phyloP scores from a whole-genome alignment of 164 flowering plant species.

The Tetracentron sinense region DNA sequence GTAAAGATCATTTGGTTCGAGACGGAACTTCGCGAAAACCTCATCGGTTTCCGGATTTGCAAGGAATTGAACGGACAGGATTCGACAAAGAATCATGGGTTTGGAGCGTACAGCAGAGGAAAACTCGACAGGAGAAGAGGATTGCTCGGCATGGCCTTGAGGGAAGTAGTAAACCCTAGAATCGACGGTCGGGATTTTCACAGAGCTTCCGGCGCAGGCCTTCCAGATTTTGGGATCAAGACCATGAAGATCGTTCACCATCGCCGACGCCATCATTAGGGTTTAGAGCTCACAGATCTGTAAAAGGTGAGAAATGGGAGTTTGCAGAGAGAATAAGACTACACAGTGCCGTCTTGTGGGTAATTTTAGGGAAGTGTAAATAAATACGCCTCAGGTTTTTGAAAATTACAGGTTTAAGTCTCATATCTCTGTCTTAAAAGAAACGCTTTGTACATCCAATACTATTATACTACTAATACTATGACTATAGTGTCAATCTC shows the following conservation, averaged over 20 bases:
- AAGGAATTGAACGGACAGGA: conserved; percentile 33
- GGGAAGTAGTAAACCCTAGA: conserved; percentile 81
- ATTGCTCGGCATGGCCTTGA: conserved; percentile 69
- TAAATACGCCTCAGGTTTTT: no score
- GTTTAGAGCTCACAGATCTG: no score
- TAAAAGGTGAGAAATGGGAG: no score
- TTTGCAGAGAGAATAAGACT: no score
- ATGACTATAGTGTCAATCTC: no score
- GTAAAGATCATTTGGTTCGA: conserved; percentile 23
- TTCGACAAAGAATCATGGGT: conserved; percentile 33
- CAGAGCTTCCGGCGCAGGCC: conserved; percentile 56
- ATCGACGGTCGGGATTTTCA: conserved; percentile 37
- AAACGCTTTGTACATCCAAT: no score
- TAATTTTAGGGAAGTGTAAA: no score
- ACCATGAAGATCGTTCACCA: conserved; percentile 6
- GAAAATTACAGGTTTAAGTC: no score
- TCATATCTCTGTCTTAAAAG: no score
- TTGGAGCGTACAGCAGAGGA: conserved; percentile 14
- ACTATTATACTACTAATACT: no score
- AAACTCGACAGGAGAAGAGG: conserved; percentile 17
- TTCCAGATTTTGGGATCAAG: conserved; percentile 58
- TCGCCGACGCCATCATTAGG: conserved; percentile 17
- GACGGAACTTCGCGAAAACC: conserved; percentile 39
- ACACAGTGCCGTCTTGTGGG: no score
- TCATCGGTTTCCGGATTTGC: conserved; percentile 54